Evolutionary conservation across 371 early-diverging fungal species (phyloP).

Genomic region (Nematocida major): DNA sequence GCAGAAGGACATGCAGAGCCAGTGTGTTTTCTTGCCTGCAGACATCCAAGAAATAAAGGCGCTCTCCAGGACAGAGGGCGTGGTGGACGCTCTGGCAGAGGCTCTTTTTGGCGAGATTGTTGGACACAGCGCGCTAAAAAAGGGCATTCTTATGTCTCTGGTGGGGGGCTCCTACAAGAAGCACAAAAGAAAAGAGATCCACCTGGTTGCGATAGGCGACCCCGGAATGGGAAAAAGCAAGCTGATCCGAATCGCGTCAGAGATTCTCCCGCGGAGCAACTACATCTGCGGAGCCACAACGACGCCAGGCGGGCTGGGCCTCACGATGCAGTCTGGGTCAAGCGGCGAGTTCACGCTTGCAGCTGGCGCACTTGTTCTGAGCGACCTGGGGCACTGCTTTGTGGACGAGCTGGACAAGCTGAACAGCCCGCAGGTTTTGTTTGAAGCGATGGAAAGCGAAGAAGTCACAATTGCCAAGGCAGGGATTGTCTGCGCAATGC

Average conservation of each 20-base stretch:
- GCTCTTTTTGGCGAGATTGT: conserved; percentile 69
- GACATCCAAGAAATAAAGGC: conserved; percentile 53
- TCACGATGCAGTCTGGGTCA: conserved; percentile 70
- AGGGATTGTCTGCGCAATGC: conserved; percentile 62
- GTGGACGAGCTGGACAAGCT: conserved; percentile 71
- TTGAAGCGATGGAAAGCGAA: conserved; percentile 64
- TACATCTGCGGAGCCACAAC: conserved; percentile 69
- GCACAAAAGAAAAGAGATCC: conserved; percentile 59
- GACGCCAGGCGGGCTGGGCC: conserved; percentile 73
- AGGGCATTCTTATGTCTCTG: conserved; percentile 68
- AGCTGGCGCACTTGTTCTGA: conserved; percentile 69
- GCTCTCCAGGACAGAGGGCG: conserved; percentile 64
- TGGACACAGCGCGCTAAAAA: conserved; percentile 70
- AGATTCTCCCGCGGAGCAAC: conserved; percentile 67
- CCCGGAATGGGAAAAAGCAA: conserved; percentile 70
- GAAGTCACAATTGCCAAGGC: conserved; percentile 62
- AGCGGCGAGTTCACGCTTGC: conserved; percentile 73
- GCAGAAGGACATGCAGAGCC: conserved; percentile 42
- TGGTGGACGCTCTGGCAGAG: conserved; percentile 66
- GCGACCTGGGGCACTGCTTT: conserved; percentile 68
- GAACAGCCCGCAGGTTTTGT: conserved; percentile 59
- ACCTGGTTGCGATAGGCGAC: conserved; percentile 66
- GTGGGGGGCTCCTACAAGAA: conserved; percentile 67
- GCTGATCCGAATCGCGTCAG: conserved; percentile 66
- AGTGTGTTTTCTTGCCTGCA: background rate